phyloP scores from a whole-genome alignment of 208 protist genomes.

The Endotrypanum monterogeii region DNA sequence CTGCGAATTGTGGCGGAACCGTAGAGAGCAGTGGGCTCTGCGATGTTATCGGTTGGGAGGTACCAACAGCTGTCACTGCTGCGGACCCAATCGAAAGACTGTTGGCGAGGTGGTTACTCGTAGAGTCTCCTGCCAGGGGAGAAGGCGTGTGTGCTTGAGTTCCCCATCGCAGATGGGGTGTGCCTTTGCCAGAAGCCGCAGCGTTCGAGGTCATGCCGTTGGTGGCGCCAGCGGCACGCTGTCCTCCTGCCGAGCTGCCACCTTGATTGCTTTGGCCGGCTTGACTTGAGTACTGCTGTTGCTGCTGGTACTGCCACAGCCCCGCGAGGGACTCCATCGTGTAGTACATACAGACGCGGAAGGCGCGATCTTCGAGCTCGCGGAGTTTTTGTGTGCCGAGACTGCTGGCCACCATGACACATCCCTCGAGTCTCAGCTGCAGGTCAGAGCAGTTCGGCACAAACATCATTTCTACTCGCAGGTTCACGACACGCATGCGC shows the following conservation, averaged over 20 bases:
- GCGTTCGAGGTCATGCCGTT: neutral
- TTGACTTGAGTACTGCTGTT: constrained; percentile 16
- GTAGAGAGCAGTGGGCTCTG: neutral
- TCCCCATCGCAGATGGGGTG: constrained; percentile 15
- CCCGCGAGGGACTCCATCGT: constrained; percentile 30
- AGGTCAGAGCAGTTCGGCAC: constrained; percentile 79
- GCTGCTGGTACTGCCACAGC: constrained; percentile 21
- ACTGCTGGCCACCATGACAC: constrained; percentile 58
- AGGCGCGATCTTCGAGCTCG: constrained; percentile 61
- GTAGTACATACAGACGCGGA: constrained; percentile 70
- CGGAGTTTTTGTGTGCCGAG: constrained; percentile 32
- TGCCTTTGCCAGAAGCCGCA: constrained; percentile 5
- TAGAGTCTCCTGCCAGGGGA: neutral
- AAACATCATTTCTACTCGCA: constrained; percentile 67
- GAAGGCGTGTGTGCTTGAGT: constrained; percentile 22
- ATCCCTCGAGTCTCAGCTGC: constrained; percentile 81
- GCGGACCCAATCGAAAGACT: neutral
- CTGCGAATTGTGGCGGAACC: neutral
- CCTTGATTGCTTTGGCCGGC: constrained; percentile 18
- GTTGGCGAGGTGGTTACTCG: neutral
- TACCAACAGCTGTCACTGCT: neutral
- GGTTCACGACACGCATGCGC: constrained; percentile 63
- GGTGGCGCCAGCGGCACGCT: constrained; percentile 18
- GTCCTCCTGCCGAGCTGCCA: constrained; percentile 1
- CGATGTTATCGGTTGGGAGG: neutral